Conservation (phyloP, 1,284 basidiomycete species). For the Boletus mariae region DNA sequence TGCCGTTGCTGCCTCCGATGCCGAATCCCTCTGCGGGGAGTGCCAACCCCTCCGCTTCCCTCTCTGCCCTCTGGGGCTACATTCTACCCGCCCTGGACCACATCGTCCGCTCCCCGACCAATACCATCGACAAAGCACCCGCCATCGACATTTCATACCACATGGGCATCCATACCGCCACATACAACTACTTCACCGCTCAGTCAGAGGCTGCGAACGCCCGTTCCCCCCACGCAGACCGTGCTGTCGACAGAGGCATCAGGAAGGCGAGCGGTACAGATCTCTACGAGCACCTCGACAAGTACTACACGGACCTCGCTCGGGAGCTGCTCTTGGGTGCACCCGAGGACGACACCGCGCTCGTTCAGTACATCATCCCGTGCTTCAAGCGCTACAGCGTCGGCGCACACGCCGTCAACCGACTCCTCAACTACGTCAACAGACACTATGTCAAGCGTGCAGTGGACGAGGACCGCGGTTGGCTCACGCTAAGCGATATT, state of each 20-base stretch:
- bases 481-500: conserved; percentile 65
- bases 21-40: conserved; percentile 59
- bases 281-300: conserved; percentile 67
- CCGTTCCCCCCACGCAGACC: conserved; percentile 12
- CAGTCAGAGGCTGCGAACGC: conserved; percentile 47
- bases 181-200: conserved; percentile 75
- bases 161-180: conserved; percentile 71
- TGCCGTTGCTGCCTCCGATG: conserved; percentile 34
- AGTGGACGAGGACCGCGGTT: conserved; percentile 72
- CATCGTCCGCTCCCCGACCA: conserved; percentile 65
- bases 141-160: conserved; percentile 68
- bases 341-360: conserved; percentile 60
- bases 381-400: conserved; percentile 65
- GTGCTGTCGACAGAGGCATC: conserved; percentile 21
- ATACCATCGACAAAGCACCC: conserved; percentile 56
- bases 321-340: conserved; percentile 59
- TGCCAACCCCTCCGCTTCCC: conserved; percentile 67
- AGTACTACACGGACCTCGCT: conserved; percentile 56
- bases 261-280: conserved; percentile 51
- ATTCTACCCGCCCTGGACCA: conserved; percentile 70
- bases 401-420: conserved; percentile 61
- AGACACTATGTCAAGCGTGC: conserved; percentile 74
- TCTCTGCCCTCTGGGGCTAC: conserved; percentile 69
- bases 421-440: conserved; percentile 74
- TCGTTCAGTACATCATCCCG: conserved; percentile 66